Evolutionary conservation across 1,284 basidiomycete species (phyloP).

Genomic region (Ganoderma leucocontextum): DNA sequence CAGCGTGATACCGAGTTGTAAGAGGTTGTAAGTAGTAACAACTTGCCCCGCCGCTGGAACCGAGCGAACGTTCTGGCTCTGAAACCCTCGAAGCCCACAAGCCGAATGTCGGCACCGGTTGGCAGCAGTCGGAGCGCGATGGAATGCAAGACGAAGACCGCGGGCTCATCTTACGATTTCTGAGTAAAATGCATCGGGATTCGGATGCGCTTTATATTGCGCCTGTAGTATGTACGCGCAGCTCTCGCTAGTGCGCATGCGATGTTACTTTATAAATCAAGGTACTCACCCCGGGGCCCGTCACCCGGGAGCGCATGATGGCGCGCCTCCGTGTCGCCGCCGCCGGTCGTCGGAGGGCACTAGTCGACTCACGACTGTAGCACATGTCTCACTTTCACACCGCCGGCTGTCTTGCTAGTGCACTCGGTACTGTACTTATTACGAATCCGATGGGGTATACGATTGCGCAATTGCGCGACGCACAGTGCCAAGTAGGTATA

Average conservation of each 20-base stretch:
- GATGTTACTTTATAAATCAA: not conserved
- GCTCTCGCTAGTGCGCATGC: not conserved
- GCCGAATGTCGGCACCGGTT: not conserved
- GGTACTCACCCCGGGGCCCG: not conserved
- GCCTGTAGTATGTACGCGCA: not conserved
- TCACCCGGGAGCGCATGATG: not conserved
- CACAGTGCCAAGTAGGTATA: not conserved
- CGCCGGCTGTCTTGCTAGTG: not conserved
- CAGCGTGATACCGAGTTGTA: not conserved
- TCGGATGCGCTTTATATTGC: not conserved
- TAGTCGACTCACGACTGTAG: not conserved
- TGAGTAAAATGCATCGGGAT: not conserved
- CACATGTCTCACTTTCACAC: not conserved
- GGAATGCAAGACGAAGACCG: not conserved
- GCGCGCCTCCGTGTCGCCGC: not conserved
- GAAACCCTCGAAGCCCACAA: not conserved
- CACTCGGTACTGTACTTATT: not conserved
- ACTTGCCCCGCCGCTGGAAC: not conserved
- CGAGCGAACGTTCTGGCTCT: not conserved
- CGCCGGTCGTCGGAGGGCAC: conserved; percentile 1
- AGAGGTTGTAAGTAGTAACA: not conserved
- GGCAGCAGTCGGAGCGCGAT: not conserved
- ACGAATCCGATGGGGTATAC: not conserved
- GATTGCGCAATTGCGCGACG: not conserved
- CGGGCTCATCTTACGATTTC: not conserved